Evolutionary conservation across 352 stramenopile genomes (phyloP), one percentile per base, ranked within the genome.

Genomic region (Phytophthora ohioensis): DNA sequence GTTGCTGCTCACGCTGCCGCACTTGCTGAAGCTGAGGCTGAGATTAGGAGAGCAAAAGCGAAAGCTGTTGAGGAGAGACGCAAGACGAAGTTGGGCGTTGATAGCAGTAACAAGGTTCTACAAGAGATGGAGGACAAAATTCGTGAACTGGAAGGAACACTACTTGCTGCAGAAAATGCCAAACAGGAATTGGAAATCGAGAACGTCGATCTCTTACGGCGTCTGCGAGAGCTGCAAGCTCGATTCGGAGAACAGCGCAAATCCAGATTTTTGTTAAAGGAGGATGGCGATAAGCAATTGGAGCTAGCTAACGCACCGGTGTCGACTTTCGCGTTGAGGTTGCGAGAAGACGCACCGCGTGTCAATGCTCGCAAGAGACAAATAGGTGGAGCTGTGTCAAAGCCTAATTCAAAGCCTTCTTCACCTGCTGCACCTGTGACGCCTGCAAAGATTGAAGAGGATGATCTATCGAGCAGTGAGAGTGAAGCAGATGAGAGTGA

Each of bases 391-490:
- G 9, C 27, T 8, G 55, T 55, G 10, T 6, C 17, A 0, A 65
- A 67, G n/a, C 8, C 35, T 3, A 66, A 3, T 38, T 30, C 45
- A n/a, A 51, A 52, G 12, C 38, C 32, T 47, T 41, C 36, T 57
- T 42, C 39, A 36, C n/a, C 7, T 32, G 9, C 30, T 2, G 31
- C 35, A n/a, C 5, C 48, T 11, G 27, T 64, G n/a, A 8, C 12
- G 5, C 9, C 42, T 31, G 7, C 60, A 21, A 48, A 30, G 12
- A 68, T 82, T 15, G 80, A 75, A 36, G 72, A 81, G 8, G 80
- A 88, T 8, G 80, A 87, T 30, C 31, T 93, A 43, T 91, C 78
- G 4, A 90, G 79, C 11, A 76, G 69, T 59, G 79, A 70, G 12
- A 89, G 83, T 41, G 74, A 81, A 57, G 69, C 78, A 4, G 80